Base-by-base conservation (phyloP, 352 stramenopile species). In the Phytophthora crassamura region DNA sequence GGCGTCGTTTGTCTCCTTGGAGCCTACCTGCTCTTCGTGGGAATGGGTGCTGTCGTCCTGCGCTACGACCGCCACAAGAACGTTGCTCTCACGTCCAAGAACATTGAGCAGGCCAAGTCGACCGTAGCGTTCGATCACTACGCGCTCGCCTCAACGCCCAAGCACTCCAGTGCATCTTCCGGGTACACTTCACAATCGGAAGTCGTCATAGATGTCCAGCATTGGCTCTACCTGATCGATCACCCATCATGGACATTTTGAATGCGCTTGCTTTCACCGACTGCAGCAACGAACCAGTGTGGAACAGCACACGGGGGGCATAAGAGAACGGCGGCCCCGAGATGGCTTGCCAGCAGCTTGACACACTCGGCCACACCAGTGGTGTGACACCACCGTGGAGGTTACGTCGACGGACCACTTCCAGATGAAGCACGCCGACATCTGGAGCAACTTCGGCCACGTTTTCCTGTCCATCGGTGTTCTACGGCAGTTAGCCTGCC, bases 1-100 rank as follows among this genome's bases (percentile, higher is more conserved):
- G 71, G 43, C 12, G 51, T 87, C 22, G 32, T 70, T 39, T 69
- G 75, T 47, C 35, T 85, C 34, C 18, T 56, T 9, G 64, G 20
- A 22, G 35, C 59, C n/a, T 81, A 66, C 33, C 7, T 79, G 14
- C 48, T 79, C 46, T 69, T 84, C 32, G 65, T 72, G 47, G 42
- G 52, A 11, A 11, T 82, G 10, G 41, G 73, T 1, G 65, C 50
- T 14, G 36, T 86, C 12, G 46, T 63, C 9, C 62, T 89, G 20
- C 61, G 64, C 4, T 81, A 78, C 42, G 64, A 77, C 18, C 49
- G 51, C 18, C 63, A 47, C 16, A 34, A 22, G 22, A 53, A 49
- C 3, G n/a, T 64, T 4, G 53, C 54, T 15, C 46, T 64, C 22
- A 64, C 35, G 22, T 34, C 55, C 7, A 63, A 47, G 10, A 20